These are phyloP conservation scores for Termitomyces sp. DNA, from an alignment of 768 basidiomycete genomes.

Conservation along the genomic window DNA sequence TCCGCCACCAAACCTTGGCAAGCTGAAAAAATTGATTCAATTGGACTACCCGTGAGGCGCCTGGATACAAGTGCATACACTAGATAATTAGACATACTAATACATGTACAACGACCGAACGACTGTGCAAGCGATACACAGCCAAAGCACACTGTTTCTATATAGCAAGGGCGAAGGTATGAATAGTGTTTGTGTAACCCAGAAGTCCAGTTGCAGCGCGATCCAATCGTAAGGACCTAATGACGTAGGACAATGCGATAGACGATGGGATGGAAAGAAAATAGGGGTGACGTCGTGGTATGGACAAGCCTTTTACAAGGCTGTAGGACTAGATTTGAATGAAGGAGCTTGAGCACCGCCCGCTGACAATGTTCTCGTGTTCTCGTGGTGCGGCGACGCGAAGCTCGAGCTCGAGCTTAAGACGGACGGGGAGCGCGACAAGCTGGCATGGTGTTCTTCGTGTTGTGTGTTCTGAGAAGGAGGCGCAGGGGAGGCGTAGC, in stretches of 20 bases:
- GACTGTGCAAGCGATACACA: neutral
- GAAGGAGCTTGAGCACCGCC: conserved; percentile 13
- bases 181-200: conserved; percentile 4
- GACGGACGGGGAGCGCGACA: conserved; percentile 28
- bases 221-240: neutral
- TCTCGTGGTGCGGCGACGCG: conserved; percentile 30
- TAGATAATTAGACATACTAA: neutral
- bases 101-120: neutral
- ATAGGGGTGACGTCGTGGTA: neutral
- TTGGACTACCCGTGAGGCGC: neutral
- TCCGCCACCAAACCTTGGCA: too few species aligned
- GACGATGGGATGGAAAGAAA: neutral
- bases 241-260: neutral
- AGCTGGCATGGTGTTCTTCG: conserved; percentile 12
- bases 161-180: neutral
- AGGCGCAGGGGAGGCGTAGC: conserved; percentile 40
- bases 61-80: neutral
- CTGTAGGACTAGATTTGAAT: conserved; percentile 34
- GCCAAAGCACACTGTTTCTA: neutral
- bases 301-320: conserved; percentile 16
- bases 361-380: conserved; percentile 13
- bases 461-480: neutral
- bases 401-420: conserved; percentile 34
- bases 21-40: neutral
- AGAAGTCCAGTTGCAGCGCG: conserved; percentile 14